phyloP scores from a whole-genome alignment of 2,329 filamentous ascomycete species.

The Xylaria polymorpha region DNA sequence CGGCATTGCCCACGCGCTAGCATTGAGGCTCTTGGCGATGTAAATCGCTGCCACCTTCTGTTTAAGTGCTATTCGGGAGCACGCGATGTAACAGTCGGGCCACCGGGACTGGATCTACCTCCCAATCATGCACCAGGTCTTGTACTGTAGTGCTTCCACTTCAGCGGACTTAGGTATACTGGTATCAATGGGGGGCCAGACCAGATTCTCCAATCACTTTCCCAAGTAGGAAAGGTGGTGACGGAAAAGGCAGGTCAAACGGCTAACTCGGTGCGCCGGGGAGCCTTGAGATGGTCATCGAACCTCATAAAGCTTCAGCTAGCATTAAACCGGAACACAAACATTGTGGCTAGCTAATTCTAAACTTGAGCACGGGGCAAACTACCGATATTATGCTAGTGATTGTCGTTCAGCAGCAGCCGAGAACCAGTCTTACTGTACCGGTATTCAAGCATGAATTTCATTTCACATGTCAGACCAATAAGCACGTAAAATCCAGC shows the following conservation, averaged over 20 bases:
- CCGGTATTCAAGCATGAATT: conserved; percentile 19
- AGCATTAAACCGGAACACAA: conserved; percentile 1
- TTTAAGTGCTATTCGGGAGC: conserved; percentile 18
- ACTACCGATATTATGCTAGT: conserved; percentile 7
- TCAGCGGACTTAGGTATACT: conserved; percentile 1
- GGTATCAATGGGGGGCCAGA: conserved; percentile 7
- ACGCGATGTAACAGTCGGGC: conserved; percentile 25
- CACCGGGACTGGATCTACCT: conserved; percentile 14
- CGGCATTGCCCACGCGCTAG: conserved; percentile 7
- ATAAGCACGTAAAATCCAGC: conserved; percentile 12
- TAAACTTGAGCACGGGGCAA: background rate
- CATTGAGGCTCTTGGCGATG: conserved; percentile 27
- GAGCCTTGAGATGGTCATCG: conserved; percentile 18
- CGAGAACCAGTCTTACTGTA: conserved; percentile 15
- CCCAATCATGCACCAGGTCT: background rate
- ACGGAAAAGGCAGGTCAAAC: conserved; percentile 31
- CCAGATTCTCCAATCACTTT: conserved; percentile 29
- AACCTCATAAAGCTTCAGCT: conserved; percentile 12
- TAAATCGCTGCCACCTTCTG: conserved; percentile 29
- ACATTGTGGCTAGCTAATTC: conserved; percentile 6
- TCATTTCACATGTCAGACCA: conserved; percentile 26
- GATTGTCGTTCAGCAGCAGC: background rate
- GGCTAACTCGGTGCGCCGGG: conserved; percentile 11
- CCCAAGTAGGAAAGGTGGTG: conserved; percentile 34
- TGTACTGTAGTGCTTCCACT: conserved; percentile 5